A percentile compares a stretch with the other conserved stretches of the same genome.
These are phyloP conservation scores for Leccinum solheimii DNA, from an alignment of 1,284 basidiomycete species.

Conservation along the genomic window DNA sequence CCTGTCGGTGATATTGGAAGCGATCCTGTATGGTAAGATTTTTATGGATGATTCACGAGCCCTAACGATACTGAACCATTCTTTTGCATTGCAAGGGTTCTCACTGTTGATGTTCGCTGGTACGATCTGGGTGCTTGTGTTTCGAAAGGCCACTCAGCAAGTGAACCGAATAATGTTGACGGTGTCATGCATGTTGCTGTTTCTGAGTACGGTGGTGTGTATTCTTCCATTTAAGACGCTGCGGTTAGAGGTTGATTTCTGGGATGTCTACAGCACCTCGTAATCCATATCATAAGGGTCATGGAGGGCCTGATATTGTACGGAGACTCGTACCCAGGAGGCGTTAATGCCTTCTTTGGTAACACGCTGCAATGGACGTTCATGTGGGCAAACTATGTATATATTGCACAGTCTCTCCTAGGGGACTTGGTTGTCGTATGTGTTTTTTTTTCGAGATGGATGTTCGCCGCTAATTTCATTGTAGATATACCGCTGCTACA, in stretches of 20 bases:
- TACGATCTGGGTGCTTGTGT: slow-evolving; percentile 17
- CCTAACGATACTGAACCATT: neutral
- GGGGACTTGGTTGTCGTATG: neutral
- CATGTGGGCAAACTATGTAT: neutral
- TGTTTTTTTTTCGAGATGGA: neutral
- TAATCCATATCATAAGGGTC: neutral
- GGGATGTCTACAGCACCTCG: neutral
- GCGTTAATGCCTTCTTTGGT: neutral
- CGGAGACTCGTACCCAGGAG: neutral
- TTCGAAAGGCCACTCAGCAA: neutral
- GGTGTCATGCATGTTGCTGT: slow-evolving; percentile 16
- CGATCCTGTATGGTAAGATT: slow-evolving; percentile 23
- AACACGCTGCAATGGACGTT: slow-evolving; percentile 1
- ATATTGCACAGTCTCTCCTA: neutral
- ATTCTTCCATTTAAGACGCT: neutral
- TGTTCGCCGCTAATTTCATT: neutral
- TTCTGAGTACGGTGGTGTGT: slow-evolving; percentile 22
- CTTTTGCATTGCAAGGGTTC: slow-evolving; percentile 8
- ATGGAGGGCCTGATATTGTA: slow-evolving; percentile 1
- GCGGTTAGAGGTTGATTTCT: neutral
- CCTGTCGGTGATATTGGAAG: slow-evolving; percentile 22
- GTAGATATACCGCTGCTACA: neutral
- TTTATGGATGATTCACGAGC: neutral
- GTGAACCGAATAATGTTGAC: slow-evolving; percentile 16
- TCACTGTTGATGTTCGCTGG: slow-evolving; percentile 25